Evolutionary conservation across 2,329 filamentous ascomycete genomes (phyloP), one percentile per base, ranked within the genome.

Genomic region (Lizonia empirigonia): DNA sequence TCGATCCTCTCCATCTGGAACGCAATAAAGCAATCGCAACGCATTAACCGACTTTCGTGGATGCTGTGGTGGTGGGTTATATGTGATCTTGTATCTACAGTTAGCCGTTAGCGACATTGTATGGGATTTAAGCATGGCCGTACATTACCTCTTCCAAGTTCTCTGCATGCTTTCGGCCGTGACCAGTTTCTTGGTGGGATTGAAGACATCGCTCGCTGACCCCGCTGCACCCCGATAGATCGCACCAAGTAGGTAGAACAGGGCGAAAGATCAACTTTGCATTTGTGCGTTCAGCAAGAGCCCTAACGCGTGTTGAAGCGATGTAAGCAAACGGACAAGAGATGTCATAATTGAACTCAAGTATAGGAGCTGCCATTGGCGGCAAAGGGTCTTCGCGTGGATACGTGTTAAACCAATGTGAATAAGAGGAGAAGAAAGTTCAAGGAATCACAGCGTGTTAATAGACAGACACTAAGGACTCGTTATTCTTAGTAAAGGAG

Each of bases 251-350:
- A 4, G 72, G 63, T 10, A 71, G 60, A 7, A 70, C 63, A 7
- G 70, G 67, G 18, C 60, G 62, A 53, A 65, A 70, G 29, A 61
- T 50, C 0, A 73, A 44, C 12, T 27, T 60, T 19, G 67, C 55
- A 12, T 52, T 45, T 9, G 68, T 68, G 10, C 68, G 68, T 12
- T 54, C 34, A 8, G 68, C 67, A 26, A 73, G 67, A 1, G 61
- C 53, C 47, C 63, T 49, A 4, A 73, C 53, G 20, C 68, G 66
- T 2, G 67, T 71, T 7, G 67, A 71, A 9, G 69, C 70, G 42
- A 73, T 73, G 56, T 73, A 73, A n/a, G 70, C 70, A 41, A 71
- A 72, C 5, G 70, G 69, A 36, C 70, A 73, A 7, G 69, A 72
- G 22, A 73, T 72, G 42, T 52, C 49, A 12, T 52, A 52, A n/a